Percentiles rank a stretch among this genome's conserved stretches.
Conservation (phyloP, 768 basidiomycete species). For the Mycena belliarum region DNA sequence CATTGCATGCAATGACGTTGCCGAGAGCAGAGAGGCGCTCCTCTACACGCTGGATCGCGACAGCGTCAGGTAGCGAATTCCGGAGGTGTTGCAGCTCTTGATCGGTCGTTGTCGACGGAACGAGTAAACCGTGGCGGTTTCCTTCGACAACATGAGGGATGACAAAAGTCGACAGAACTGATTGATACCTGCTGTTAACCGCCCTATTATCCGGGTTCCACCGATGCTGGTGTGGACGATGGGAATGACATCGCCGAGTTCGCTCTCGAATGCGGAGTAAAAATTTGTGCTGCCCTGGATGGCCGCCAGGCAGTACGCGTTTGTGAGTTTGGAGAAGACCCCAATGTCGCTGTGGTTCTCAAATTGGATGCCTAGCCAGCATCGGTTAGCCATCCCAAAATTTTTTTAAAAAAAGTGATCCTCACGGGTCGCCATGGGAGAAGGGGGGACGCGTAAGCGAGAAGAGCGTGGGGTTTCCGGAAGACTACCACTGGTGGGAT, state of each 20-base stretch:
- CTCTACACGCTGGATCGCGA: slow-evolving; percentile 94
- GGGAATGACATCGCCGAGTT: slow-evolving; percentile 89
- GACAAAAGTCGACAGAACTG: not conserved
- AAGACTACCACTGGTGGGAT: not conserved
- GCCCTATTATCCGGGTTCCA: slow-evolving; percentile 91
- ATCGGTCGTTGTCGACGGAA: slow-evolving; percentile 94
- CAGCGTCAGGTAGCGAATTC: slow-evolving; percentile 90
- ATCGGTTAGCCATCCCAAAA: not conserved
- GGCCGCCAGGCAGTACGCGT: slow-evolving; percentile 94
- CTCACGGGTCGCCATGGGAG: slow-evolving; percentile 68
- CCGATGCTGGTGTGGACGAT: slow-evolving; percentile 96
- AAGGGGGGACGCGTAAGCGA: not conserved
- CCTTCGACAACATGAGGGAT: slow-evolving; percentile 45
- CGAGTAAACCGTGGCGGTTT: slow-evolving; percentile 95
- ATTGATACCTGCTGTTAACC: slow-evolving; percentile 82
- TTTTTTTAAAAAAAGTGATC: slow-evolving; percentile 21
- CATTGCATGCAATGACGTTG: slow-evolving; percentile 98
- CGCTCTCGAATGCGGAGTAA: slow-evolving; percentile 95
- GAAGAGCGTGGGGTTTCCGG: not conserved
- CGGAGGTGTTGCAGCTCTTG: slow-evolving; percentile 98
- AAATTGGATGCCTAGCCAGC: slow-evolving; percentile 87
- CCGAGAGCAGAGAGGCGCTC: slow-evolving; percentile 96
- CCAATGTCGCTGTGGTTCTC: slow-evolving; percentile 95
- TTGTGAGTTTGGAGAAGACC: slow-evolving; percentile 96
- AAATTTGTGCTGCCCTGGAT: slow-evolving; percentile 96